These are phyloP conservation scores for Dendryphion nanum DNA, from an alignment of 2,329 filamentous ascomycete species.

Conservation along the genomic window DNA sequence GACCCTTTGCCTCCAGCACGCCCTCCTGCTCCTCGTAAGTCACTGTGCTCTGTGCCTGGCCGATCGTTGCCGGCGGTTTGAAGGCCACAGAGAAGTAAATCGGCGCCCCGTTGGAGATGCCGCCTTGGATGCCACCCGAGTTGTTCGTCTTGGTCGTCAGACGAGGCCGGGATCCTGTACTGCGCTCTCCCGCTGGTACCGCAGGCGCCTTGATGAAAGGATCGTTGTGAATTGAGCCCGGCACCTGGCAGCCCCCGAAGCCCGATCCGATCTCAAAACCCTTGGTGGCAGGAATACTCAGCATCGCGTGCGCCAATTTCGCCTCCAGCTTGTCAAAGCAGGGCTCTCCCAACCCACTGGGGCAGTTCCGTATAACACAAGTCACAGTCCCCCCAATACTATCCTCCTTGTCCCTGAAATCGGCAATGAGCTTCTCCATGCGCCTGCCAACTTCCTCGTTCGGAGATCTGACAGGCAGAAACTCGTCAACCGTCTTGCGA, in stretches of 20 bases:
- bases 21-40: constrained; percentile 77
- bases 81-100: constrained; percentile 96
- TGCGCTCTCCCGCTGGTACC: constrained; percentile 36
- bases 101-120: constrained; percentile 87
- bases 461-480: constrained; percentile 86
- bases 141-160: constrained; percentile 92
- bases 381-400: constrained; percentile 94
- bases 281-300: constrained; percentile 92
- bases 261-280: constrained; percentile 95
- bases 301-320: constrained; percentile 86
- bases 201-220: constrained; percentile 65
- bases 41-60: constrained; percentile 79
- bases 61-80: constrained; percentile 88
- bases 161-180: constrained; percentile 49
- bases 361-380: constrained; percentile 85
- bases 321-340: constrained; percentile 81
- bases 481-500: constrained; percentile 74
- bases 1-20: constrained; percentile 81
- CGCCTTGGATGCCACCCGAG: constrained; percentile 91
- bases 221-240: constrained; percentile 91
- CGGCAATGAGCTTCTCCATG: constrained; percentile 79
- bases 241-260: constrained; percentile 81
- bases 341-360: constrained; percentile 85
- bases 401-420: constrained; percentile 75
- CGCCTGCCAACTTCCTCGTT: constrained; percentile 60